Base-by-base conservation (phyloP, 108 stramenopile species). In the Ochromonas danica region DNA sequence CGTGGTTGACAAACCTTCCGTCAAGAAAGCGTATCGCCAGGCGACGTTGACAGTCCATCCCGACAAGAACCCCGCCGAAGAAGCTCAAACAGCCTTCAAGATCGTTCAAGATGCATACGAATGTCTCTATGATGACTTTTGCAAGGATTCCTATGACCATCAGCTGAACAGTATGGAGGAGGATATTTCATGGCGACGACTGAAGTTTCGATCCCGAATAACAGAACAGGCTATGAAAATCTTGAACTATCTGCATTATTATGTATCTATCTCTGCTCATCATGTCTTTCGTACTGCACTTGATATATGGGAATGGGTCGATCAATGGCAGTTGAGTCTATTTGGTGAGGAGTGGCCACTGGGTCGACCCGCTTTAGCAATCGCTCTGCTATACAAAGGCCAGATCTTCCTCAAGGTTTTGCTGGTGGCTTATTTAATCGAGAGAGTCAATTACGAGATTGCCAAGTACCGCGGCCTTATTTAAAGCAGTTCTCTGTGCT, bases 21-120 rank as follows among this genome's bases (percentile, higher is more conserved):
- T 67, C 3, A 67, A 67, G 63, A 67, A 67, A 36, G 63, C 63
- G 10, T 67, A 35, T 67, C 63, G 31, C 35, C 63, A 33, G 31
- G 10, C 6, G 31, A 14, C 63, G 31, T 67, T 67, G 31, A 25
- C 25, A 10, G 27, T 67, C 6, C 63, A 67, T 36, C 63, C 63
- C 31, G 63, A 67, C 31, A 67, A 67, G 35, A 67, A 67, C 63
- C 63, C 63, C 3, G 27, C 63, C 6, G 63, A 67, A 67, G 25
- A 36, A 6, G 63, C 63, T 14, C 17, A 67, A 33, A 10, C 25
- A 31, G 63, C 63, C 31, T 67, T 67, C 25, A 22, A 67, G 25
- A 10, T 67, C 6, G 10, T 67, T 36, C 17, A 67, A 67, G 63
- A 67, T 31, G 17, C 63, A 31, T 67, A 67, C 25, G 63, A 67